These are phyloP conservation scores for Globisporangium echinulatum DNA, from an alignment of 352 stramenopile genomes.

Conservation along the genomic window DNA sequence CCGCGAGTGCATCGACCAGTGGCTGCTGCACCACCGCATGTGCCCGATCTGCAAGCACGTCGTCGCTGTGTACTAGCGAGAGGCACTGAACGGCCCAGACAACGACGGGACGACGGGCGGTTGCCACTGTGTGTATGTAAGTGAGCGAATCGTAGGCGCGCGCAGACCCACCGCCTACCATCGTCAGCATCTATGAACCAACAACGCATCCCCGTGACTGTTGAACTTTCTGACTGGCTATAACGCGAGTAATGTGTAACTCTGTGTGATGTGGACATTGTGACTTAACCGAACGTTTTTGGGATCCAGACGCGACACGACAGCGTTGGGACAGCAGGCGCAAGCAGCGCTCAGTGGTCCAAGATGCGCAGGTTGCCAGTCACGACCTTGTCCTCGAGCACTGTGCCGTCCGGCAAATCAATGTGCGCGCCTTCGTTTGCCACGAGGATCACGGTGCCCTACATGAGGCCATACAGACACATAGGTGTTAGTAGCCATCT, in stretches of 20 bases:
- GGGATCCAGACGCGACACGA: too few species aligned
- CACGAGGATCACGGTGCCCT: slow-evolving; percentile 94
- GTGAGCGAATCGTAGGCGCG: too few species aligned
- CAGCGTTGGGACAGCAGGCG: too few species aligned
- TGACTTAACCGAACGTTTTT: too few species aligned
- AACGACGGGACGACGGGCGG: too few species aligned
- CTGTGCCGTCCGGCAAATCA: slow-evolving; percentile 89
- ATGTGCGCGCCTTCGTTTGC: slow-evolving; percentile 92
- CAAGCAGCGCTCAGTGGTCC: slow-evolving; percentile 66
- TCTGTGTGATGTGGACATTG: too few species aligned
- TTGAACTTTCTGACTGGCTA: too few species aligned
- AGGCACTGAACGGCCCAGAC: neutral
- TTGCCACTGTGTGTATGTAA: too few species aligned
- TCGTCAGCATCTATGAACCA: too few species aligned
- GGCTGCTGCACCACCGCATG: slow-evolving; percentile 79
- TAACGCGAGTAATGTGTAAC: too few species aligned
- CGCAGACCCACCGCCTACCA: too few species aligned
- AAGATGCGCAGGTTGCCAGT: slow-evolving; percentile 92
- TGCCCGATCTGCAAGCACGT: slow-evolving; percentile 87
- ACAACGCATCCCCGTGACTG: too few species aligned
- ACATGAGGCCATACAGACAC: neutral
- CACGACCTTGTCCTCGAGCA: slow-evolving; percentile 93
- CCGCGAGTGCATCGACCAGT: slow-evolving; percentile 87
- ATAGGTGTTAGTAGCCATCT: neutral
- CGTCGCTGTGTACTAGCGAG: slow-evolving; percentile 58